Evolutionary conservation across 176 grass and related monocot genomes (phyloP).

Genomic region (Bolboschoenus planiculmis): DNA sequence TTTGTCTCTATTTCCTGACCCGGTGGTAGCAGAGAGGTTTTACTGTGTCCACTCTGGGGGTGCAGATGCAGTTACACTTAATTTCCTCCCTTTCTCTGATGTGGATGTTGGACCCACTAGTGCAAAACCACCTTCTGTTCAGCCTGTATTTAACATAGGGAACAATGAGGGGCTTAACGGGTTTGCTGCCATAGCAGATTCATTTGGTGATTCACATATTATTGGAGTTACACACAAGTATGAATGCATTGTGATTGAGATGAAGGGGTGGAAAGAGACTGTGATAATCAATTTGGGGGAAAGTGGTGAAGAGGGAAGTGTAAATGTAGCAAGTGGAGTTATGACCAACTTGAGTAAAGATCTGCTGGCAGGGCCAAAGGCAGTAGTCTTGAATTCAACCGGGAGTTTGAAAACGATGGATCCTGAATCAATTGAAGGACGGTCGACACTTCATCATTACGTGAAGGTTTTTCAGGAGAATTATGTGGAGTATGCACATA

Average conservation of each 20-base stretch:
- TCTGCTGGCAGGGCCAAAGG: constrained; percentile 60
- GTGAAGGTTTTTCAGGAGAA: constrained; percentile 94
- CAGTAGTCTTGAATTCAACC: constrained; percentile 50
- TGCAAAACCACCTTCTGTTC: constrained; percentile 63
- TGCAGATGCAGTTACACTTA: constrained; percentile 62
- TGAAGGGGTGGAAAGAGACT: constrained; percentile 85
- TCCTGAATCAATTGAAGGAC: constrained; percentile 80
- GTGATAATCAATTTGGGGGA: constrained; percentile 36
- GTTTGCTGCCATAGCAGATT: constrained; percentile 65
- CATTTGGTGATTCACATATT: constrained; percentile 70
- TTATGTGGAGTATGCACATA: constrained; percentile 95
- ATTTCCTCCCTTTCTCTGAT: constrained; percentile 79
- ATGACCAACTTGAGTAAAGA: constrained; percentile 62
- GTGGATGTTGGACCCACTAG: constrained; percentile 32
- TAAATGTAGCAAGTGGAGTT: constrained; percentile 25
- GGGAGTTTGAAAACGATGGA: constrained; percentile 58
- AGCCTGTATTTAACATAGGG: constrained; percentile 61
- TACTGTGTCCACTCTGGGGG: constrained; percentile 95
- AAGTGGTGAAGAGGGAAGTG: constrained; percentile 38
- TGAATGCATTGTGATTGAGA: constrained; percentile 79
- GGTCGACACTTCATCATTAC: constrained; percentile 85
- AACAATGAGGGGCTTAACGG: constrained; percentile 42
- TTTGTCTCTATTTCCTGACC: constrained; percentile 70
- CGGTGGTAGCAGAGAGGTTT: constrained; percentile 74
- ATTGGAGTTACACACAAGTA: constrained; percentile 57